Evolutionary conservation across 495 filamentous ascomycete genomes (phyloP), one percentile per base, ranked within the genome.

Genomic region (Trichoderma erinaceum): DNA sequence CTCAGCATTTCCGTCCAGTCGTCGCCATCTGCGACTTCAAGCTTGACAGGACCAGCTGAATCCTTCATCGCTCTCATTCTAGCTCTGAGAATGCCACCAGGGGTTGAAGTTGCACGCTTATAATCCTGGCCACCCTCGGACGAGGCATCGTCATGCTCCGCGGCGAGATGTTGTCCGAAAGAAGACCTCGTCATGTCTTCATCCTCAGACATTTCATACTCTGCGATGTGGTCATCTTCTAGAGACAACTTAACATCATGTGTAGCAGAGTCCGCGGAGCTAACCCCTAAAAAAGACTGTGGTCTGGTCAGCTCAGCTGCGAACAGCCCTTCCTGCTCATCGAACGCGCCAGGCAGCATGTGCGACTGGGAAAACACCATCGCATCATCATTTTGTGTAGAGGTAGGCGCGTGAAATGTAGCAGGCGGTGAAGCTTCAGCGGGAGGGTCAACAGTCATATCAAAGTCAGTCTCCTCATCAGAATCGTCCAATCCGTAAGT

Each of bases 1-100:
- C 92, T 91, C 69, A 99, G 81, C 74, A 96, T 93, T 72, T 94
- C 88, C 50, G 92, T 88, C 95, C 95, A 99, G 73, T 96, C 90
- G 52, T 83, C 80, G 72, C 85, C 75, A 74, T 81, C 72, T 69
- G 82, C 77, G 77, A 80, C 85, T 71, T 85, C 83, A 67, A 83
- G 80, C 73, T 86, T 89, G 29, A 81, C 75, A 16, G 89, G 88
- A 3, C 87, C 88, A 68, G 80, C 84, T 15, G 80, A 81, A 65
- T 78, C 80, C 70, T 85, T 84, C 70, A 80, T 73, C n/a, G 83
- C 82, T 68, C 83, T 79, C 82, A 85, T 80, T 68, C 83, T 73
- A 52, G 84, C 84, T 71, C 83, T 77, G 76, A 85, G 75, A 65
- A 85, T 79, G 71, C 82, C 84, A 41, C 80, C 83, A 23, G 83